Percentiles rank a stretch among this genome's conserved stretches.
phyloP scores from a whole-genome alignment of 306 rosid genomes.

The Pueraria montana region DNA sequence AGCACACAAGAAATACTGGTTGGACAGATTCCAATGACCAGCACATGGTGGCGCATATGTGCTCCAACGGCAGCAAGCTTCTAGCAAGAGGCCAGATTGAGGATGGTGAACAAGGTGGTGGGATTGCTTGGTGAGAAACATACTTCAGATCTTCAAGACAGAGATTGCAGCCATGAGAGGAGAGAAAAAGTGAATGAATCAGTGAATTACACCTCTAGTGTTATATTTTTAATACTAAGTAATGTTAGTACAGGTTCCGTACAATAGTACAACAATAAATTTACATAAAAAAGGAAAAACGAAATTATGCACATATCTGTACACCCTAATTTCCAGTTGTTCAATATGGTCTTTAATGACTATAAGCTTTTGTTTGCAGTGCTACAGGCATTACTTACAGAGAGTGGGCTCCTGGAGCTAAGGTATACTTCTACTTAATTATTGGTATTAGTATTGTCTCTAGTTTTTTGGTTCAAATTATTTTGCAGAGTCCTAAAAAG shows the following conservation, averaged over 20 bases:
- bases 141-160: constrained; percentile 14
- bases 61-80: not conserved
- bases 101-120: not conserved
- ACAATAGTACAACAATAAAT: constrained; percentile 16
- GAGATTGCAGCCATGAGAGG: not conserved
- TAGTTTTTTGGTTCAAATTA: constrained; percentile 23
- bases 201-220: not conserved
- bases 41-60: not conserved
- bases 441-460: constrained; percentile 5
- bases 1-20: not conserved
- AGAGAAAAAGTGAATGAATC: not conserved
- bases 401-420: constrained; percentile 99
- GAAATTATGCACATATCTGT: not conserved
- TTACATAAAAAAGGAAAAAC: not conserved
- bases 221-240: constrained; percentile 13
- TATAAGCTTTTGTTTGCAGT: constrained; percentile 64
- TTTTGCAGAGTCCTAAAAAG: constrained; percentile 25
- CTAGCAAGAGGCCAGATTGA: constrained; percentile 1
- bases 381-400: constrained; percentile 88
- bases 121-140: constrained; percentile 6
- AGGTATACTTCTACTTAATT: constrained; percentile 62
- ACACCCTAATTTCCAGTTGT: constrained; percentile 19
- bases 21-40: not conserved
- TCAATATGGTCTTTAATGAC: constrained; percentile 39
- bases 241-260: not conserved